Evolutionary conservation across 371 early-diverging fungal genomes (phyloP).

Genomic region (Nematocida sp.): DNA sequence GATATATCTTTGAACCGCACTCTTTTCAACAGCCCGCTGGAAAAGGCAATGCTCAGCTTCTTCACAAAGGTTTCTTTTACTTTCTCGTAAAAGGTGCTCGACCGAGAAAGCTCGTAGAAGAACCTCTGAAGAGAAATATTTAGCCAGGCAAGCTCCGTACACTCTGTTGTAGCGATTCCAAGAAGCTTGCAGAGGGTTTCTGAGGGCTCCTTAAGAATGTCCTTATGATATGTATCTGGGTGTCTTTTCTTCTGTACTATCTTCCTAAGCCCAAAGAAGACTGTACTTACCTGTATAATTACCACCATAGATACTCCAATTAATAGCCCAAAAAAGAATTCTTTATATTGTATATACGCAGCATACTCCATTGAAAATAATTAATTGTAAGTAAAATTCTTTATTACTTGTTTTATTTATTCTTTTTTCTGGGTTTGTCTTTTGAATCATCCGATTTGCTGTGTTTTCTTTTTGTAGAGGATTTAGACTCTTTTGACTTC

Average conservation of each 20-base stretch:
- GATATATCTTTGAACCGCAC: constrained; percentile 57
- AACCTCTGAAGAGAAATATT: constrained; percentile 62
- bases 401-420: neutral
- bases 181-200: constrained; percentile 14
- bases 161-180: constrained; percentile 43
- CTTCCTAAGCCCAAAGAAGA: constrained; percentile 40
- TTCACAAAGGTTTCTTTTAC: constrained; percentile 54
- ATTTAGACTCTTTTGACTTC: too few species aligned
- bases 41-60: constrained; percentile 51
- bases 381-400: neutral
- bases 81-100: constrained; percentile 57
- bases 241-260: constrained; percentile 28
- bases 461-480: too few species aligned
- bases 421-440: neutral
- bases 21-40: constrained; percentile 53
- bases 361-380: constrained; percentile 6
- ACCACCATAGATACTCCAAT: constrained; percentile 17
- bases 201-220: constrained; percentile 40
- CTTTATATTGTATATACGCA: neutral
- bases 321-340: constrained; percentile 13
- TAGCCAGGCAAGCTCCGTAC: constrained; percentile 61
- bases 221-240: constrained; percentile 35
- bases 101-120: constrained; percentile 56
- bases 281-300: constrained; percentile 14
- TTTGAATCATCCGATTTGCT: neutral